Evolutionary conservation across 805 yeast species (phyloP).

Genomic region (Candida loeiensis): DNA sequence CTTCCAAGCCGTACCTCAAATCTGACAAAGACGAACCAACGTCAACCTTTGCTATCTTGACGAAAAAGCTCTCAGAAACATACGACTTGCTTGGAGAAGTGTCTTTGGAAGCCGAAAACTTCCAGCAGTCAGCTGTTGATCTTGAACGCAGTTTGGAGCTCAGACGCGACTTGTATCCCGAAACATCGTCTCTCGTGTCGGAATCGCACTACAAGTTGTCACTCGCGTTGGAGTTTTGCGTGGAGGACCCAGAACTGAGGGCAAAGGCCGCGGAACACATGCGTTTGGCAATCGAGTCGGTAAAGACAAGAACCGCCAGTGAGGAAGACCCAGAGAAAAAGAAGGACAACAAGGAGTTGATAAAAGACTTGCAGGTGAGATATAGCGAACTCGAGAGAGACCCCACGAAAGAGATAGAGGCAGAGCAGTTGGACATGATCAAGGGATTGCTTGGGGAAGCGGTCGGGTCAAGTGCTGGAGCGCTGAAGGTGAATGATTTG

Average conservation of each 20-base stretch:
- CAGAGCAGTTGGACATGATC: conserved; percentile 51
- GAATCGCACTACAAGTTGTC: conserved; percentile 82
- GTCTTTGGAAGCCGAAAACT: conserved; percentile 85
- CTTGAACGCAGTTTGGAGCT: conserved; percentile 55
- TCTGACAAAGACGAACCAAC: conserved; percentile 28
- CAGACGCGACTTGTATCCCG: conserved; percentile 49
- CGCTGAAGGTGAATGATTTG: conserved; percentile 60
- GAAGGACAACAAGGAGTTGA: conserved; percentile 43
- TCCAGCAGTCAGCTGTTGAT: conserved; percentile 72
- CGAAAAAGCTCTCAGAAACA: conserved; percentile 63
- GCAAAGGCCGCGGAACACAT: conserved; percentile 53
- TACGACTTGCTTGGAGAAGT: conserved; percentile 85
- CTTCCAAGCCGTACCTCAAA: conserved; percentile 26
- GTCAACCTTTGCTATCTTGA: conserved; percentile 32
- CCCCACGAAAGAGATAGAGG: conserved; percentile 46
- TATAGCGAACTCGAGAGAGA: conserved; percentile 52
- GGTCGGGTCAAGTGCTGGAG: conserved; percentile 10
- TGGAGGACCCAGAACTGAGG: conserved; percentile 48
- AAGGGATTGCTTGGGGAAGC: conserved; percentile 56
- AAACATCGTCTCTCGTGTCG: conserved; percentile 56
- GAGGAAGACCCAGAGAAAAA: conserved; percentile 39
- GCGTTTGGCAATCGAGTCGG: conserved; percentile 45
- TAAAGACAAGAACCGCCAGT: conserved; percentile 40
- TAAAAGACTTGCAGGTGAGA: conserved; percentile 55
- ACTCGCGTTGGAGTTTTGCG: conserved; percentile 68